These are phyloP conservation scores for Rostrohypoxylon terebratum DNA, from an alignment of 495 filamentous ascomycete genomes.

Conservation along the genomic window DNA sequence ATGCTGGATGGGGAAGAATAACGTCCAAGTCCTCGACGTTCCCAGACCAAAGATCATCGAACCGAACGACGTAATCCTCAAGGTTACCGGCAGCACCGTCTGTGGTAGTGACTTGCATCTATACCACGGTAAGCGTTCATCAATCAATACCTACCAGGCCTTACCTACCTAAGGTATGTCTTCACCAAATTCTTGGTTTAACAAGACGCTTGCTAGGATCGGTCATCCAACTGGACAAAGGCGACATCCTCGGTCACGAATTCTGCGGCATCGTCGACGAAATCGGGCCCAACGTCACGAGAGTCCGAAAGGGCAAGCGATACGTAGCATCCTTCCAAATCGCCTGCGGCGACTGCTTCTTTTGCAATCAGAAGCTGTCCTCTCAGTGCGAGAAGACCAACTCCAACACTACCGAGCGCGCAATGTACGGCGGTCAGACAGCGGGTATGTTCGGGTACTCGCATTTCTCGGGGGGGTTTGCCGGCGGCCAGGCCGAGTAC, in stretches of 20 bases:
- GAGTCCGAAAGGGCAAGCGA: slow-evolving; percentile 71
- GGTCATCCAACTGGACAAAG: slow-evolving; percentile 78
- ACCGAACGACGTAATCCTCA: slow-evolving; percentile 81
- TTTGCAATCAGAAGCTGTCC: slow-evolving; percentile 78
- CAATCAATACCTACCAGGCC: no score
- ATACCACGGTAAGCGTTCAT: slow-evolving; percentile 66
- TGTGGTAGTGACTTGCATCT: slow-evolving; percentile 90
- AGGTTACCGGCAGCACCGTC: slow-evolving; percentile 85
- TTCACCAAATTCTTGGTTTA: background rate
- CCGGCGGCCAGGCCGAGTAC: slow-evolving; percentile 91
- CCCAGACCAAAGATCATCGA: slow-evolving; percentile 78
- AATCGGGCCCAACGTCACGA: slow-evolving; percentile 70
- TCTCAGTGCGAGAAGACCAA: slow-evolving; percentile 86
- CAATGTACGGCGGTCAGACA: slow-evolving; percentile 77
- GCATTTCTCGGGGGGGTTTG: slow-evolving; percentile 88
- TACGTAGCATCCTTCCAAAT: slow-evolving; percentile 92
- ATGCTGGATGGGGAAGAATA: slow-evolving; percentile 77
- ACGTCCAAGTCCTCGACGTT: slow-evolving; percentile 69
- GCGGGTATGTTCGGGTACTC: slow-evolving; percentile 81
- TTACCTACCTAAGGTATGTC: background rate
- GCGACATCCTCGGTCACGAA: slow-evolving; percentile 92
- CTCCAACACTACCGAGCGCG: slow-evolving; percentile 72
- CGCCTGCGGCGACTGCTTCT: slow-evolving; percentile 79
- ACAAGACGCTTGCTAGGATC: slow-evolving; percentile 49
- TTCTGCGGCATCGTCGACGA: slow-evolving; percentile 85